Conservation (phyloP, 2,329 filamentous ascomycete species). For the Cladophialophora exuberans region DNA sequence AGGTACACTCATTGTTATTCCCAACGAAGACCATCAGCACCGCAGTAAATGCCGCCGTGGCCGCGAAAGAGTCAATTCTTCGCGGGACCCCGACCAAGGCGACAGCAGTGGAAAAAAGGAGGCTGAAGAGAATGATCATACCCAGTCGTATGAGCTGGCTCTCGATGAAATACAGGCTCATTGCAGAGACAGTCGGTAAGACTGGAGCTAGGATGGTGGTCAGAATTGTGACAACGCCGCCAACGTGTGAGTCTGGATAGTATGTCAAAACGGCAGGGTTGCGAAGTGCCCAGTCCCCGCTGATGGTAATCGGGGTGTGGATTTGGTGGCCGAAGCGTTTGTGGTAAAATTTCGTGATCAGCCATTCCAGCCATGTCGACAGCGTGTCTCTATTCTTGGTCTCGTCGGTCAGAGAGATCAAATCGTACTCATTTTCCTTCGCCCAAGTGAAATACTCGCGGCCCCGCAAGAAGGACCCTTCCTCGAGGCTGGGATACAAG, state of each 20-base stretch:
- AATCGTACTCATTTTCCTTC: constrained; percentile 8
- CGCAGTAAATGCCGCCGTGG: constrained; percentile 35
- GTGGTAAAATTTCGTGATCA: constrained; percentile 5
- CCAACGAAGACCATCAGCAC: constrained; percentile 22
- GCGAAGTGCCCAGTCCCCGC: constrained; percentile 3
- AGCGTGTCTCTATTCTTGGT: constrained; percentile 2
- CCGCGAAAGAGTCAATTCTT: constrained; percentile 37
- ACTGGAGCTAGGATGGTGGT: constrained; percentile 36
- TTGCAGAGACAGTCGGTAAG: constrained; percentile 35
- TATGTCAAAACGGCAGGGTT: background rate
- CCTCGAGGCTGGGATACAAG: background rate
- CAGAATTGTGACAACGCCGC: constrained; percentile 26
- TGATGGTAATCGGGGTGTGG: background rate
- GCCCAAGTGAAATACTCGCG: background rate
- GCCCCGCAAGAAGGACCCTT: background rate
- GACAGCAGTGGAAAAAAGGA: constrained; percentile 34
- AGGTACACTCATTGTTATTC: background rate
- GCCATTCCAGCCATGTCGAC: constrained; percentile 10
- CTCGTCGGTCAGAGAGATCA: constrained; percentile 9
- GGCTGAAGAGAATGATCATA: constrained; percentile 34
- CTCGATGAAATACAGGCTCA: constrained; percentile 37
- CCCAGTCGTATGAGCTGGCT: constrained; percentile 31
- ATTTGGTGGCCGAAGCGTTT: background rate
- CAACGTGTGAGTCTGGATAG: constrained; percentile 5
- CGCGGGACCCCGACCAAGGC: constrained; percentile 34